A percentile compares a stretch with the other conserved stretches of the same genome.
Evolutionary conservation across 805 yeast species (phyloP).

Genomic region (Candida hungchunana): DNA sequence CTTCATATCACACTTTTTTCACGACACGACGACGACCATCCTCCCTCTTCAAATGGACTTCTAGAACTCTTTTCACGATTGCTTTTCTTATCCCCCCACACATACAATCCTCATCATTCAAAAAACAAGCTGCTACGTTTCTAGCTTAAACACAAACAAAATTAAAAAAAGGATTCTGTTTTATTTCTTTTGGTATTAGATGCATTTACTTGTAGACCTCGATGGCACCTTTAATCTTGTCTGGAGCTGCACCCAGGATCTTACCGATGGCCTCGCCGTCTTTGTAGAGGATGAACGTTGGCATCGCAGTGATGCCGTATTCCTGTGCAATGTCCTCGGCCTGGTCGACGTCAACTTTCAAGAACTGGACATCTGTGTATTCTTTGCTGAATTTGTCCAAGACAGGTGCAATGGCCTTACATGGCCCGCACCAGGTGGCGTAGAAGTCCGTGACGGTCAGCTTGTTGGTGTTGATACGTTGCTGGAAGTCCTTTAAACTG

Average conservation of each 20-base stretch:
- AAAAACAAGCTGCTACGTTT: constrained; percentile 6
- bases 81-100: background rate
- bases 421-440: constrained; percentile 80
- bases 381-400: constrained; percentile 37
- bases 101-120: background rate
- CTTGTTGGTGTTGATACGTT: constrained; percentile 32
- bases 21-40: background rate
- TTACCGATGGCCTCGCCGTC: constrained; percentile 54
- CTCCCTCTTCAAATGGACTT: constrained; percentile 1
- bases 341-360: constrained; percentile 68
- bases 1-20: too few relatives aligned
- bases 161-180: too few relatives aligned
- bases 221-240: constrained; percentile 31
- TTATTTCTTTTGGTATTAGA: background rate
- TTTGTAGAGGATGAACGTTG: constrained; percentile 59
- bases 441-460: constrained; percentile 58
- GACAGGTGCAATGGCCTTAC: constrained; percentile 64
- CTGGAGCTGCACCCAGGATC: constrained; percentile 58
- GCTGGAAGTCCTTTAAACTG: constrained; percentile 33
- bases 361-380: constrained; percentile 49
- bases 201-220: constrained; percentile 23
- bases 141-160: too few relatives aligned
- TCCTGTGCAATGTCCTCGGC: constrained; percentile 55
- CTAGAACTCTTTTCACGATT: background rate
- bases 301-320: constrained; percentile 69